A percentile compares a stretch with the other conserved stretches of the same genome.
Conservation (phyloP, 2,329 filamentous ascomycete genomes). For the Fusarium aywerte region DNA sequence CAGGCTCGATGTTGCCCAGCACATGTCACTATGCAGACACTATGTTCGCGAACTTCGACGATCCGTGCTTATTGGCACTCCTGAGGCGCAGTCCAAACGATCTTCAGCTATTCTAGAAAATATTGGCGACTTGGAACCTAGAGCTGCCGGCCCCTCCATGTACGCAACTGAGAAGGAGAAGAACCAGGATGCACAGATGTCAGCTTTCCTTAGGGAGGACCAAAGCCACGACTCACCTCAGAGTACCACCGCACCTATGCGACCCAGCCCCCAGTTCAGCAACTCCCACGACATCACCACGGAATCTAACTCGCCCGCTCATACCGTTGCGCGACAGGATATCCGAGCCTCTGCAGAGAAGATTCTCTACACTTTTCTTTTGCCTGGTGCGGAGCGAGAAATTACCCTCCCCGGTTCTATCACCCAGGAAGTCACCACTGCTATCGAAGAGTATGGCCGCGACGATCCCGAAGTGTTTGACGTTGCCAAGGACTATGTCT, state of each 20-base stretch:
- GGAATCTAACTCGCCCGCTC: slow-evolving; percentile 83
- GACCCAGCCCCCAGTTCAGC: slow-evolving; percentile 67
- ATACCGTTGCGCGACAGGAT: slow-evolving; percentile 87
- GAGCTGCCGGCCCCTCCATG: slow-evolving; percentile 69
- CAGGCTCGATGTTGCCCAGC: slow-evolving; percentile 99
- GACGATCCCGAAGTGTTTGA: slow-evolving; percentile 99
- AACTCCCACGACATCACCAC: slow-evolving; percentile 71
- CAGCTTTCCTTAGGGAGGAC: slow-evolving; percentile 83
- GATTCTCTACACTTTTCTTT: slow-evolving; percentile 96
- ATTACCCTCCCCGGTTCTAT: slow-evolving; percentile 92
- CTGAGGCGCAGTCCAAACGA: slow-evolving; percentile 89
- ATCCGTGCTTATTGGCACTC: slow-evolving; percentile 92
- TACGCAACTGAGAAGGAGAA: slow-evolving; percentile 76
- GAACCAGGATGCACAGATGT: slow-evolving; percentile 88
- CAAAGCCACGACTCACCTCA: slow-evolving; percentile 66
- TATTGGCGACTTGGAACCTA: slow-evolving; percentile 72
- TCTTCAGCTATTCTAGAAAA: slow-evolving; percentile 83
- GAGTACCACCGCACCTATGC: slow-evolving; percentile 58
- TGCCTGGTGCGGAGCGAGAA: slow-evolving; percentile 95
- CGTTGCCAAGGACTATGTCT: slow-evolving; percentile 97
- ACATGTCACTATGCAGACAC: slow-evolving; percentile 96
- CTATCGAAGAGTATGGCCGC: slow-evolving; percentile 89
- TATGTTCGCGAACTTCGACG: slow-evolving; percentile 95
- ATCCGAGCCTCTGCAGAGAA: slow-evolving; percentile 95
- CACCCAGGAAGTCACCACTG: slow-evolving; percentile 82